Conservation (phyloP, 305 asterid species). For the Fraxinus baroniana region DNA sequence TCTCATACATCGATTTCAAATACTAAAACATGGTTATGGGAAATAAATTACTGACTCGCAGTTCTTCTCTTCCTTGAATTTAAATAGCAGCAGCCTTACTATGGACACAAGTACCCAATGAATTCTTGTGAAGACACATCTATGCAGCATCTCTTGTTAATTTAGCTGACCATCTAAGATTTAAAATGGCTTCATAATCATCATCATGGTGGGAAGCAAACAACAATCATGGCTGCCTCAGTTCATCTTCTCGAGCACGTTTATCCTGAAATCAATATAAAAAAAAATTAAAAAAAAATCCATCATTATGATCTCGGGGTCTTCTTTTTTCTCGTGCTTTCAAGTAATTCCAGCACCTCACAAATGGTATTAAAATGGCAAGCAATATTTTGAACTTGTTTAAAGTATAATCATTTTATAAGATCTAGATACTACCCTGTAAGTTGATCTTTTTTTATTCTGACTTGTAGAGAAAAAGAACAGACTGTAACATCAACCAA, state of each 20-base stretch:
- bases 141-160: conserved; percentile 13
- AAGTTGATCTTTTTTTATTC: neutral
- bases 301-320: neutral
- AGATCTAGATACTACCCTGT: neutral
- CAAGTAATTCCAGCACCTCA: conserved; percentile 4
- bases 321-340: neutral
- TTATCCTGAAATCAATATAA: conserved; percentile 34
- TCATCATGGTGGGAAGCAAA: conserved; percentile 27
- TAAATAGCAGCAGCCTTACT: neutral
- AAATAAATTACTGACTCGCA: neutral
- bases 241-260: conserved; percentile 9
- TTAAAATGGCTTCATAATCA: conserved; percentile 16
- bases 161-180: conserved; percentile 14
- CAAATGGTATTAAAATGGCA: neutral
- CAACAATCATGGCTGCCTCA: conserved; percentile 25
- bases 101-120: neutral
- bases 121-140: conserved; percentile 4
- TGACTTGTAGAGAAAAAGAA: neutral
- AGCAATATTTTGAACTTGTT: neutral
- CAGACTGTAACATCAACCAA: neutral
- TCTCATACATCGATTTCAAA: neutral
- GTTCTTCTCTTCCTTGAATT: conserved; percentile 1
- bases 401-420: neutral
- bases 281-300: neutral
- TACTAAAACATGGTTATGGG: neutral